Base-by-base conservation (phyloP, 176 grass and related monocot genomes). In the Metroxylon sagu region DNA sequence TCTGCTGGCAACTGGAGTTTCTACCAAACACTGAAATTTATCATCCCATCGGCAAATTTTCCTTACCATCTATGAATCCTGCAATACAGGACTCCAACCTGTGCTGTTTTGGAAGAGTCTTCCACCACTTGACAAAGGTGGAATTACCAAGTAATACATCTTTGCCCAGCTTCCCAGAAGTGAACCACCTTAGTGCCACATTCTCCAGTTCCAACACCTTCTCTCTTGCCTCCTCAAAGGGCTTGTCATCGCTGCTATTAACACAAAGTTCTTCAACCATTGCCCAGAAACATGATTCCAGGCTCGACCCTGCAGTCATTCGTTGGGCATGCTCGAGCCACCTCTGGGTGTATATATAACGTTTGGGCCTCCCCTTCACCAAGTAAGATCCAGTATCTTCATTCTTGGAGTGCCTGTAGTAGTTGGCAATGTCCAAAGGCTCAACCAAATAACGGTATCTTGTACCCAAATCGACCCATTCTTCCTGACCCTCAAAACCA, bases 401-500 rank as follows among this genome's bases (percentile, higher is more conserved):
- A 54, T 95, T 95, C 62, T 95, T 95, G 19, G 85, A 85, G 64
- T 97, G 92, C 69, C 86, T 76, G 29, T 97, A 97, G 66, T 97
- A 97, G 69, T 97, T 97, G 31, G 92, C 92, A 66, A 97, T 97
- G 77, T 97, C 92, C 69, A 97, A 68, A 49, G 92, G 92, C 72
- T 97, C 92, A 8, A 97, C 92, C 50, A 97, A 53, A 5, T 70
- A 68, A 29, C 92, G 86, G 25, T 90, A 97, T 48, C 21, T 19
- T 14, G 92, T 90, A 18, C 87, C 92, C 29, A 97, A 75, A 48
- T 66, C 77, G 62, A 91, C 81, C 92, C 92, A 97, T 23, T 88
- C 87, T 66, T 69, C 55, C 8, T 76, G 75, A 3, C 72, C 58
- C 69, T 97, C 92, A n/a, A 97, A 97, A 48, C 78, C 56, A 16